Conservation (phyloP, 2,329 filamentous ascomycete species). For the Neopestalotiopsis rosae region DNA sequence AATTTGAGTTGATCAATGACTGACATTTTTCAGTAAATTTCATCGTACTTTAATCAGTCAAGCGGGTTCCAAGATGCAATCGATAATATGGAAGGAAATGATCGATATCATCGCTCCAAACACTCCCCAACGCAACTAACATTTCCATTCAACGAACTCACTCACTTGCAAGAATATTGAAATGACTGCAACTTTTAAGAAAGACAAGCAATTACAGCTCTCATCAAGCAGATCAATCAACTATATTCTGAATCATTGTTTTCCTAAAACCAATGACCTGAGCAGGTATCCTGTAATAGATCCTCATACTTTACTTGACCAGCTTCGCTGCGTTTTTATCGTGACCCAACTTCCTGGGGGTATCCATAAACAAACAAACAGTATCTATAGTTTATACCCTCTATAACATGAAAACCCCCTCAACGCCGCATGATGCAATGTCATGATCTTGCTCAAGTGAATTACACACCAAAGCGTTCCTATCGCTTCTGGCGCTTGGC, state of each 20-base stretch:
- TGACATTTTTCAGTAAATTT: no score
- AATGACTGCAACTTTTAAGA: no score
- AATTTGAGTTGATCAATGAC: no score
- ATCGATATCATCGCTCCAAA: no score
- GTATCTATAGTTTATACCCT: not conserved
- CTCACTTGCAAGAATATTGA: no score
- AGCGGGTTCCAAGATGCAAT: no score
- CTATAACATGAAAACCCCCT: not conserved
- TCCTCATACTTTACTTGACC: not conserved
- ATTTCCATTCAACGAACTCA: no score
- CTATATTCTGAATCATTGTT: not conserved
- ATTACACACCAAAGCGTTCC: not conserved
- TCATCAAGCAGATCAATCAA: not conserved
- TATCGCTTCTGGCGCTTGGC: conserved; percentile 13
- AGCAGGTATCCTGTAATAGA: not conserved
- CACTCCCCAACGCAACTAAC: no score
- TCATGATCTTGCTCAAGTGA: not conserved
- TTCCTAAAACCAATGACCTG: not conserved
- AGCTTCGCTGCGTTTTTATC: no score
- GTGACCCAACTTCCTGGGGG: not conserved
- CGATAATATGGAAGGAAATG: no score
- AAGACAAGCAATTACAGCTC: no score
- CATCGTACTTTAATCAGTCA: no score
- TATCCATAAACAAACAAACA: not conserved
- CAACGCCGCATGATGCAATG: conserved; percentile 2